Evolutionary conservation across 1,284 basidiomycete genomes (phyloP), one percentile per base, ranked within the genome.

Genomic region (Irpex lacteus): DNA sequence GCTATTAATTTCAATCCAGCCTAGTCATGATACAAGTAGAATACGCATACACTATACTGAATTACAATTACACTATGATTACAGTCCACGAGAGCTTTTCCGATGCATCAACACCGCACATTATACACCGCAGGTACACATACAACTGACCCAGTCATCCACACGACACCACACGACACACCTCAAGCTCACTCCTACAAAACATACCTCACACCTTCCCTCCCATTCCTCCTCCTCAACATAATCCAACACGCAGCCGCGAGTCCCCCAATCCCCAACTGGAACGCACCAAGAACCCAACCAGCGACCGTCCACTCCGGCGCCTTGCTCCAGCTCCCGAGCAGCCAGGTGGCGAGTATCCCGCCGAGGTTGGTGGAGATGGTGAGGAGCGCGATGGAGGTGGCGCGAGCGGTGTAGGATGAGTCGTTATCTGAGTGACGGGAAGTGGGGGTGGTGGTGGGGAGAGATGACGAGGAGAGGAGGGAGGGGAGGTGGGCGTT

Each of bases 361-460:
- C 87, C 85, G 4, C 87, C 89, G 47, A 85, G 75, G 68, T 90
- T 86, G 9, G 87, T 86, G 15, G 88, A 82, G n/a, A 81, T 82
- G 62, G 90, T 88, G 70, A 88, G 85, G 79, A 88, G 81, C 1
- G 86, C 88, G 2, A 88, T 78, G 0, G 84, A 85, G 1, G 87
- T 80, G 0, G 87, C 89, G 3, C 88, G 82, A 69, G 89, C 89
- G 0, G 87, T 89, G 69, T 90, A 86, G 2, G 50, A 26, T 19
- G 50, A 47, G 44, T 11, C 11, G 44, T 11, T 13, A 13, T 47
- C 44, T 11, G 44, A 47, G 44, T 4, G n/a, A n/a, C 11, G 11
- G 44, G n/a, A 13, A 4, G 44, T 13, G 44, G 44, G 5, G 3
- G 5, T 11, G 3, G 44, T 47, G 44, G 44, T 47, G 13, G 44